Base-by-base conservation (phyloP, 352 stramenopile species). In the Phytophthora crassamura region DNA sequence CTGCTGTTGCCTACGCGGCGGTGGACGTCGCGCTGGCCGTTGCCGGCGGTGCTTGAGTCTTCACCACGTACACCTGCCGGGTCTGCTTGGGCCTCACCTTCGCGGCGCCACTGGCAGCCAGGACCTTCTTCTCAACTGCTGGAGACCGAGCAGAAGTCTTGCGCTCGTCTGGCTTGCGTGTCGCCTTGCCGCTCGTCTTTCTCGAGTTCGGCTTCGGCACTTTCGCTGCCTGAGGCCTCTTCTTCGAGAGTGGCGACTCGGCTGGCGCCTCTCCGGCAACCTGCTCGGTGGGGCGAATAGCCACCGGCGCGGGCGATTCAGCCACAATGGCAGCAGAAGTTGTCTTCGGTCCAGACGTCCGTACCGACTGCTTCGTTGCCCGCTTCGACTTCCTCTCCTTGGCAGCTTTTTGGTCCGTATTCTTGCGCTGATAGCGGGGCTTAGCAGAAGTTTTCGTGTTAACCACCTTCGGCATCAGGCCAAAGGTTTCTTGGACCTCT, bases 31-130 rank as follows among this genome's bases (percentile, higher is more conserved):
- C 42, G 18, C 30, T 57, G 32, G 46, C 18, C 22, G 71, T 12
- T 0, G 40, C 18, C 18, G 65, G 40, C 10, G 64, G n/a, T n/a
- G n/a, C n/a, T n/a, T n/a, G n/a, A n/a, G 69, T 70, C 66, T 81
- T 81, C 28, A 66, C 66, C 51, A 82, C 69, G 62, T 82, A 82
- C 42, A 76, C 50, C 49, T 76, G 53, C 4, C 69, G 64, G 10
- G 38, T 33, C 47, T 74, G 65, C 28, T 77, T 74, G 22, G 55
- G 15, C 11, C 43, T 64, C 20, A 35, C 28, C 20, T 61, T 72
- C 14, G 28, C 7, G 25, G 25, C 25, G 25, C 25, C 25, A 30
- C 3, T 30, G 25, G 25, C 25, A 4, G 6, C 25, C 4, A 4
- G 25, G 25, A 2, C 25, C 25, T 30, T 30, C 25, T 30, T 30